Conservation (phyloP, 208 protist genomes). For the Trypanosoma conorhini region DNA sequence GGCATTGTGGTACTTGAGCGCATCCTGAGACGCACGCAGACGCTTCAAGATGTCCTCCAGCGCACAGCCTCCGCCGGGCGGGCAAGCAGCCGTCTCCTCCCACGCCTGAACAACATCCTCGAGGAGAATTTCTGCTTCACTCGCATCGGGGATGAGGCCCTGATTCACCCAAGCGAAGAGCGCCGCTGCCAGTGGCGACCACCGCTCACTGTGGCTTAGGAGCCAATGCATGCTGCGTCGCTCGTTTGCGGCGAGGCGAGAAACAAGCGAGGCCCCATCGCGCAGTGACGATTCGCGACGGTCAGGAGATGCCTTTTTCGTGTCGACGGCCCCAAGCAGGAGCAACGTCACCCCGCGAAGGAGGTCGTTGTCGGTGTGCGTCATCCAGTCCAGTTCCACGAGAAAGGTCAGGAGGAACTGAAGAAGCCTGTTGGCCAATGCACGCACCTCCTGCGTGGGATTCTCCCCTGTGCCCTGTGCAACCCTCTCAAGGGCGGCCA, state of each 20-base stretch:
- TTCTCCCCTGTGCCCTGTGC: neutral
- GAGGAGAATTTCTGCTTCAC: constrained; percentile 9
- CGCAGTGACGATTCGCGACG: neutral
- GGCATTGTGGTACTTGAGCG: constrained; percentile 14
- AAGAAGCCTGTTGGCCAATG: constrained; percentile 10
- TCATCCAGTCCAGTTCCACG: constrained; percentile 25
- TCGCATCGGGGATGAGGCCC: neutral
- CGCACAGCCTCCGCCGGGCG: neutral
- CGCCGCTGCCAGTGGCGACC: neutral
- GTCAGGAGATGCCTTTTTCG: neutral
- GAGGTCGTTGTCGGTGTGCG: neutral
- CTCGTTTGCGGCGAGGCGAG: constrained; percentile 3
- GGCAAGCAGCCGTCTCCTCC: neutral
- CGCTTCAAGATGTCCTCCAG: constrained; percentile 11
- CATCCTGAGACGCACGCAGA: constrained; percentile 14
- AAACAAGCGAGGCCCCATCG: constrained; percentile 2
- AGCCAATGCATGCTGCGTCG: constrained; percentile 14
- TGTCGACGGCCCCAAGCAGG: constrained; percentile 17
- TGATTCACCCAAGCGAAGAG: constrained; percentile 32
- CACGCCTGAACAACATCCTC: constrained; percentile 18
- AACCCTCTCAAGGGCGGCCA: constrained; percentile 5
- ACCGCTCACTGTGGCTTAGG: constrained; percentile 7
- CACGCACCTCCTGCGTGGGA: neutral
- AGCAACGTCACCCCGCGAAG: constrained; percentile 20
- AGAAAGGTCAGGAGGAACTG: constrained; percentile 26